Percentiles rank a stretch among this genome's conserved stretches.
phyloP scores from a whole-genome alignment of 2,329 filamentous ascomycete species.

The Polychaeton citri region DNA sequence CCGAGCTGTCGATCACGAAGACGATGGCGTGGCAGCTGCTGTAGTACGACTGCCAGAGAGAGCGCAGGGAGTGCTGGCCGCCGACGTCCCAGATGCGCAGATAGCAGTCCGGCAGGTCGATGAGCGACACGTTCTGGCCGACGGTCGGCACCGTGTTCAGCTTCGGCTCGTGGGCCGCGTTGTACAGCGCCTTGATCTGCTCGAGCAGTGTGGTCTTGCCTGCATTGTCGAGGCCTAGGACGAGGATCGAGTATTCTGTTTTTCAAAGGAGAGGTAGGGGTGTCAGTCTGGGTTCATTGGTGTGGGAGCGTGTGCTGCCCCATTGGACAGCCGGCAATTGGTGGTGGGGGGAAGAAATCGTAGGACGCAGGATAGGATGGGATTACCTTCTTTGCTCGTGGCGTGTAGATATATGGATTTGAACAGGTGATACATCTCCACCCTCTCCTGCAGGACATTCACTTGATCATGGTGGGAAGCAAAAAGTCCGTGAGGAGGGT shows the following conservation, averaged over 20 bases:
- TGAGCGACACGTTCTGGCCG: constrained; percentile 89
- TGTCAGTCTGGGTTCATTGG: no score
- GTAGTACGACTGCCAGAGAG: constrained; percentile 95
- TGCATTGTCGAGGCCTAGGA: constrained; percentile 94
- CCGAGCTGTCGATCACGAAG: constrained; percentile 91
- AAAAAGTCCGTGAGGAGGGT: no score
- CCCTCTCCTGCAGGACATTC: no score
- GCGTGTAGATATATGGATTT: constrained; percentile 91
- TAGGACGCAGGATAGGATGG: no score
- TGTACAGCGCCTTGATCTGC: constrained; percentile 83
- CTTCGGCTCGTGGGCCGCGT: constrained; percentile 47
- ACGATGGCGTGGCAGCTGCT: constrained; percentile 88
- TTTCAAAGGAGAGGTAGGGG: no score
- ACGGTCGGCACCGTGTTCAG: constrained; percentile 89
- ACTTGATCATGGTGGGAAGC: no score
- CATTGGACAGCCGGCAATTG: no score
- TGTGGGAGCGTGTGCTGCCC: no score
- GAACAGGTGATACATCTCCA: constrained; percentile 79
- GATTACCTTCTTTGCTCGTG: constrained; percentile 84
- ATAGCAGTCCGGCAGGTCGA: constrained; percentile 87
- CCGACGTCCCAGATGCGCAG: constrained; percentile 98
- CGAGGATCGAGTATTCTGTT: constrained; percentile 87
- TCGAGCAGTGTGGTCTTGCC: constrained; percentile 97
- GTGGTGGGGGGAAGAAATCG: no score
- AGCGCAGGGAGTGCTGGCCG: constrained; percentile 76